These are phyloP conservation scores for Boletus sp. DNA, from an alignment of 1,284 basidiomycete species.

Conservation along the genomic window DNA sequence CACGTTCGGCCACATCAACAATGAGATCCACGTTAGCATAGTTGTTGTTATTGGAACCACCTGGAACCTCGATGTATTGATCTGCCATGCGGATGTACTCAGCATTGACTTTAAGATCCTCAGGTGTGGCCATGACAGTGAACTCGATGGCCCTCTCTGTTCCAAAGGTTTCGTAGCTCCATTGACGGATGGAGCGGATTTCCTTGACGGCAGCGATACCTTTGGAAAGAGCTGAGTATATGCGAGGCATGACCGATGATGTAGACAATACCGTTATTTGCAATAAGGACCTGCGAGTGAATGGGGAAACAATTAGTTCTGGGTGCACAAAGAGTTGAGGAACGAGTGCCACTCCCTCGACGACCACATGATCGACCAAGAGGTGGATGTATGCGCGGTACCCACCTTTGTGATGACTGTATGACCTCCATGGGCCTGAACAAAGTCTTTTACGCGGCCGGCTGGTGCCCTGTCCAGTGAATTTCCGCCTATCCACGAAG, in stretches of 20 bases:
- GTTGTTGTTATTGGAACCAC: conserved; percentile 99
- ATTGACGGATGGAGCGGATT: conserved; percentile 98
- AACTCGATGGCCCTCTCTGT: conserved; percentile 96
- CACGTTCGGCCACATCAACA: conserved; percentile 96
- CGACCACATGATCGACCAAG: conserved; percentile 5
- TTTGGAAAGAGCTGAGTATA: conserved; percentile 34
- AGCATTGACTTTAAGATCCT: conserved; percentile 98
- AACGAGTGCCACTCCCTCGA: conserved; percentile 1
- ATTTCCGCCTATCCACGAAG: conserved; percentile 74
- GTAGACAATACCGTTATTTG: conserved; percentile 77
- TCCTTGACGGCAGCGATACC: conserved; percentile 99
- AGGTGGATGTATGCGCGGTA: conserved; percentile 18
- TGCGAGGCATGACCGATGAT: conserved; percentile 6
- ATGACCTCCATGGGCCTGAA: conserved; percentile 90
- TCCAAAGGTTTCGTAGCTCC: conserved; percentile 99
- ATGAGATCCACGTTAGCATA: conserved; percentile 99
- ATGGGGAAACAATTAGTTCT: conserved; percentile 13
- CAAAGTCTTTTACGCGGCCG: conserved; percentile 87
- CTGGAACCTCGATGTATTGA: conserved; percentile 98
- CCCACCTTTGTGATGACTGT: conserved; percentile 97
- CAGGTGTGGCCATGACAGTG: conserved; percentile 99
- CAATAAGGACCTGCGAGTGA: conserved; percentile 79
- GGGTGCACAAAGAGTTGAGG: not conserved
- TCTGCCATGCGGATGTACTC: conserved; percentile 99
- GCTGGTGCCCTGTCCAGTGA: conserved; percentile 81